Conservation (phyloP, 2,329 filamentous ascomycete species). For the Pseudocercospora macadamiae region DNA sequence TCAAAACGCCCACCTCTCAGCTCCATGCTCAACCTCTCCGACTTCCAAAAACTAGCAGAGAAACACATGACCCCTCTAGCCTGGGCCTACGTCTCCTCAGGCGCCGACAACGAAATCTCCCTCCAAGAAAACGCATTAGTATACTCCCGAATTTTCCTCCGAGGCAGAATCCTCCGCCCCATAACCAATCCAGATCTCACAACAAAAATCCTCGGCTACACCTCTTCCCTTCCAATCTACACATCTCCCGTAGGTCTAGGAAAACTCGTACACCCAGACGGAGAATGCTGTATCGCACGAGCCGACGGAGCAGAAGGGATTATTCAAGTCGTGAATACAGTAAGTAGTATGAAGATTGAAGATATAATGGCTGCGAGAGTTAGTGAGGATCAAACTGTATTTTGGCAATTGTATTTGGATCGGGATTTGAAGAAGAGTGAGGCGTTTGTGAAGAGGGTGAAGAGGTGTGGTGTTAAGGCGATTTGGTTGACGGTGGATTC, state of each 20-base stretch:
- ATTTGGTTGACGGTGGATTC: slow-evolving; percentile 63
- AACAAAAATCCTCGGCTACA: slow-evolving; percentile 36
- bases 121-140: slow-evolving; percentile 43
- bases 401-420: slow-evolving; percentile 66
- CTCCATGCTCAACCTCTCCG: slow-evolving; percentile 49
- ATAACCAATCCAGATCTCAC: slow-evolving; percentile 39
- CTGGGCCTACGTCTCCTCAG: slow-evolving; percentile 51
- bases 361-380: slow-evolving; percentile 32
- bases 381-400: slow-evolving; percentile 40
- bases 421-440: slow-evolving; percentile 56
- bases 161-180: slow-evolving; percentile 48
- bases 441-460: slow-evolving; percentile 52
- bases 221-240: slow-evolving; percentile 38
- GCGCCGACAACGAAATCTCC: slow-evolving; percentile 52
- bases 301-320: slow-evolving; percentile 32
- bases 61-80: slow-evolving; percentile 40
- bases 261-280: slow-evolving; percentile 37
- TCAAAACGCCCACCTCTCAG: slow-evolving; percentile 52
- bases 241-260: slow-evolving; percentile 40
- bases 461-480: slow-evolving; percentile 53
- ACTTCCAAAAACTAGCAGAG: slow-evolving; percentile 46
- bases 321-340: slow-evolving; percentile 35
- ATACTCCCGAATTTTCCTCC: slow-evolving; percentile 47
- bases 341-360: slow-evolving; percentile 34
- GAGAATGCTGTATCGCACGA: slow-evolving; percentile 37